Percentiles rank a stretch among this genome's conserved stretches.
phyloP scores from a whole-genome alignment of 192 early-diverging fungal species.

The Podila epicladia region DNA sequence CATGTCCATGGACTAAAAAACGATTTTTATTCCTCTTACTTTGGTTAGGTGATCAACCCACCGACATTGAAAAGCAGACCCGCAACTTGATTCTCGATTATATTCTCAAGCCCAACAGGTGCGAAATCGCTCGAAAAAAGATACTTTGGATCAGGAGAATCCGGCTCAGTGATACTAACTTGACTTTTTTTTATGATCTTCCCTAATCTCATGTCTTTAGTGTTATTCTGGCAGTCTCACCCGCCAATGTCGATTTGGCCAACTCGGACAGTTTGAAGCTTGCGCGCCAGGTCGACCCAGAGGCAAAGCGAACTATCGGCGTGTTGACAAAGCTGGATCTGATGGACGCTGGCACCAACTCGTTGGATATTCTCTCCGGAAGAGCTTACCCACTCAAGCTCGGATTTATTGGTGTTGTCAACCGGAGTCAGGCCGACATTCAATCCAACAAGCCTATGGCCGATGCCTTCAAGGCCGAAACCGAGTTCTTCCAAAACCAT shows the following conservation, averaged over 20 bases:
- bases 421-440: slow-evolving; percentile 86
- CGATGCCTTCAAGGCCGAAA: slow-evolving; percentile 72
- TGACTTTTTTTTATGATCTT: background rate
- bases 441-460: slow-evolving; percentile 74
- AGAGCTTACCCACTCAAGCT: slow-evolving; percentile 80
- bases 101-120: slow-evolving; percentile 83
- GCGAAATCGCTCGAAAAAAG: background rate
- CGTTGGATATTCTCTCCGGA: slow-evolving; percentile 82
- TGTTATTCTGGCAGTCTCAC: slow-evolving; percentile 84
- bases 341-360: slow-evolving; percentile 87
- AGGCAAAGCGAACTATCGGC: slow-evolving; percentile 81
- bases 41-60: slow-evolving; percentile 80
- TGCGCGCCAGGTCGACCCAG: slow-evolving; percentile 84
- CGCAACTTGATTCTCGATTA: slow-evolving; percentile 81
- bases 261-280: slow-evolving; percentile 89
- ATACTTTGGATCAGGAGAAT: background rate
- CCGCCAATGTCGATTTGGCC: slow-evolving; percentile 83
- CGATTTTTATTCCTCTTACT: background rate
- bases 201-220: slow-evolving; percentile 26
- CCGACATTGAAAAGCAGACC: slow-evolving; percentile 85
- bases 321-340: slow-evolving; percentile 87
- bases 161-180: background rate
- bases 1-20: background rate
- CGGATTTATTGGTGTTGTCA: slow-evolving; percentile 87
- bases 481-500: slow-evolving; percentile 75